Conservation (phyloP, 2,329 filamentous ascomycete species). For the Hymenotorrendiella dingleyae region DNA sequence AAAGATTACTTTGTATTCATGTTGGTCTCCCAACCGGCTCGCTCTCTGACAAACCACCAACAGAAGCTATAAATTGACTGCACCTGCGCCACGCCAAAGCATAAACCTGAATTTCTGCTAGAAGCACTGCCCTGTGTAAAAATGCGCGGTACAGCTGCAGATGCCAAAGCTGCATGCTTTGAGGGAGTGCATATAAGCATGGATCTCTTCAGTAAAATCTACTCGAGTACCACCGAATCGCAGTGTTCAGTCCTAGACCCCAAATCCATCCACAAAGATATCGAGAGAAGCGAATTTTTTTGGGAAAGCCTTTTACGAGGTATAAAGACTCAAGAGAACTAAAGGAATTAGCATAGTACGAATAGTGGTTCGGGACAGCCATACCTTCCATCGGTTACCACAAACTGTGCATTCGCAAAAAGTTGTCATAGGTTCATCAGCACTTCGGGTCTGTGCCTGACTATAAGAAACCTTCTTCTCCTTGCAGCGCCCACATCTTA, state of each 20-base stretch:
- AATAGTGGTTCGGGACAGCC: not conserved
- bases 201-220: not conserved
- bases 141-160: too few relatives aligned
- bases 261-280: constrained; percentile 28
- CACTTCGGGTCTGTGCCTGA: constrained; percentile 90
- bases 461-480: constrained; percentile 93
- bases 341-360: constrained; percentile 11
- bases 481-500: constrained; percentile 88
- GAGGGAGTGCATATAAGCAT: too few relatives aligned
- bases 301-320: not conserved
- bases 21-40: too few relatives aligned
- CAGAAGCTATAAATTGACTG: too few relatives aligned
- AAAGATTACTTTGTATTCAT: too few relatives aligned
- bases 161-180: too few relatives aligned
- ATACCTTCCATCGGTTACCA: constrained; percentile 67
- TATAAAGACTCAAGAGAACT: constrained; percentile 29
- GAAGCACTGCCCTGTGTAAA: too few relatives aligned
- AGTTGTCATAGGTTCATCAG: constrained; percentile 87
- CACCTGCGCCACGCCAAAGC: too few relatives aligned
- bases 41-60: too few relatives aligned
- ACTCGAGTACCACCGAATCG: not conserved
- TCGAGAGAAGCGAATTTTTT: constrained; percentile 17
- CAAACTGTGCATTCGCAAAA: constrained; percentile 68
- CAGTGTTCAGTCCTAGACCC: constrained; percentile 14
- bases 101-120: too few relatives aligned